Percentiles rank a stretch among this genome's conserved stretches.
Conservation (phyloP, 164 flowering plant species). For the Tetrastigma voinierianum region DNA sequence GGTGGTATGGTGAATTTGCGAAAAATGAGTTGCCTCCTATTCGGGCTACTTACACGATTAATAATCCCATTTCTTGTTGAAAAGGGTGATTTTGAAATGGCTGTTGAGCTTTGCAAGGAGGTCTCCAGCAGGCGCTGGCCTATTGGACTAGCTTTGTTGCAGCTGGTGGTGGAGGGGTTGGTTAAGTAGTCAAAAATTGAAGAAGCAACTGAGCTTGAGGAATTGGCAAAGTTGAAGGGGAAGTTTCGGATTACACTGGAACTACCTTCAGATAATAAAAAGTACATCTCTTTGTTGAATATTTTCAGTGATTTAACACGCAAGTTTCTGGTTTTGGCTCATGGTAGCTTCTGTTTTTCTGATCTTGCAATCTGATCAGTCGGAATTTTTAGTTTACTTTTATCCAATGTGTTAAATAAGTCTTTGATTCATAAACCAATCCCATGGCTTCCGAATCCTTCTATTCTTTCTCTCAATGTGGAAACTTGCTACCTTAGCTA, state of each 20-base stretch:
- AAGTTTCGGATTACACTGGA: constrained; percentile 6
- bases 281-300: background rate
- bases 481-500: too few species aligned
- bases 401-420: too few species aligned
- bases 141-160: constrained; percentile 11
- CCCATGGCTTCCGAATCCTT: too few species aligned
- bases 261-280: constrained; percentile 1
- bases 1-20: constrained; percentile 29
- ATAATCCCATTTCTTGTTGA: constrained; percentile 28
- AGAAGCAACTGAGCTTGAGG: constrained; percentile 36
- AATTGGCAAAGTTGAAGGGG: constrained; percentile 20
- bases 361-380: too few species aligned
- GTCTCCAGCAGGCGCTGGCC: background rate
- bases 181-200: constrained; percentile 25
- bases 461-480: too few species aligned
- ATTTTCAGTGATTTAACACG: too few species aligned
- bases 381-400: too few species aligned
- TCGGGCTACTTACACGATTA: constrained; percentile 4
- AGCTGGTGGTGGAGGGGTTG: constrained; percentile 35
- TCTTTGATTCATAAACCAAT: too few species aligned
- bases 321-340: too few species aligned
- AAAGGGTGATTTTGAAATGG: constrained; percentile 31
- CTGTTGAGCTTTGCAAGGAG: constrained; percentile 26
- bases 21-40: constrained; percentile 14
- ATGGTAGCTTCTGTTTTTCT: too few species aligned